Base-by-base conservation (phyloP, 768 basidiomycete species). In the Pleurotus tuber-regium region DNA sequence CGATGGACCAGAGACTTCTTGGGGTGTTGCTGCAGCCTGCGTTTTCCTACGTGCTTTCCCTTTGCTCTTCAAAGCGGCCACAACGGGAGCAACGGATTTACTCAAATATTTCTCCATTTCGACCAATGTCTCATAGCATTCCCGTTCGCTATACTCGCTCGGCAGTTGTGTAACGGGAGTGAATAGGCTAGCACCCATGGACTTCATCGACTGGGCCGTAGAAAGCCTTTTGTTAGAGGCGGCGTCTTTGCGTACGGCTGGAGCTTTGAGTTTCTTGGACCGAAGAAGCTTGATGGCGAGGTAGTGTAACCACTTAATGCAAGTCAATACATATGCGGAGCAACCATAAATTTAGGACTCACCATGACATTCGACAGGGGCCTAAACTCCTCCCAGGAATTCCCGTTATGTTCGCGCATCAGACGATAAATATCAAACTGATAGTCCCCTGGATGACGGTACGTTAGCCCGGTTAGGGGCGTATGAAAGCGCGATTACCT, bases 401-500 rank as follows among this genome's bases (percentile, higher is more conserved):
- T 72, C 4, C 75, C 69, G 40, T 80, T 83, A 55, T 83, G 70
- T 25, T 73, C 70, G 43, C 75, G 75, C 92, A 98, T 98, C 69
- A 86, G 80, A 36, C 96, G 82, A 62, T 99, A 99, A 3, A 98
- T 75, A 62, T 98, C 93, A 66, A 92, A 98, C 66, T 98, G 97
- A 61, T 91, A 89, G 64, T 93, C 91, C 8, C 92, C 88, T 89
- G 54, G 49, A 56, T 11, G 31, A 19, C 24, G 28, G 46, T 36
- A 29, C 4, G 42, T 57, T 12, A 44, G 30, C 18, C 12, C 26
- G 7, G 25, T n/a, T 53, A 31, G 18, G 33, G 40, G 24, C 8
- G 12, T 9, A 23, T 9, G 21, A 14, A 18, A 52, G 67, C 11
- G 18, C 30, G 6, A 24, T 61, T 60, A 84, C 92, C 96, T 73